A percentile compares a stretch with the other conserved stretches of the same genome.
phyloP scores from a whole-genome alignment of 83 land plant species.

The Isoetes engelmannii region DNA sequence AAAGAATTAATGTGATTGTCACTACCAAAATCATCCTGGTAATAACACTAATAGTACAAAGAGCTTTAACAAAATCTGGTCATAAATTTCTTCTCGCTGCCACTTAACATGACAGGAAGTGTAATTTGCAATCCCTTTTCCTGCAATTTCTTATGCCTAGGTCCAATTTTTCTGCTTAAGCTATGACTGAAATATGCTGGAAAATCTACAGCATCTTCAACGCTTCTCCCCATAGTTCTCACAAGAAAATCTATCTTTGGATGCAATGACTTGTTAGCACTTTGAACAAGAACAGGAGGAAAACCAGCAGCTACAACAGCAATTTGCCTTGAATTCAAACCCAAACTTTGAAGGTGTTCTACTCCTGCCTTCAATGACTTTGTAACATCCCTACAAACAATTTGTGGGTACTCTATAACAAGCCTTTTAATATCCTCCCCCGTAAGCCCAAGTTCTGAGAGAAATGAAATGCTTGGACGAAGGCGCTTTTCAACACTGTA shows the following conservation, averaged over 20 bases:
- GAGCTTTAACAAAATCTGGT: neutral
- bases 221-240: slow-evolving; percentile 55
- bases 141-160: slow-evolving; percentile 51
- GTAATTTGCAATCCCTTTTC: slow-evolving; percentile 41
- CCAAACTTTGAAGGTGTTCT: slow-evolving; percentile 35
- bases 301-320: slow-evolving; percentile 52
- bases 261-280: slow-evolving; percentile 71
- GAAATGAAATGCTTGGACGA: slow-evolving; percentile 51
- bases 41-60: no score
- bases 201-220: slow-evolving; percentile 58
- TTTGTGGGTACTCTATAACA: slow-evolving; percentile 54
- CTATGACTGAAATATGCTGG: slow-evolving; percentile 75
- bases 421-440: slow-evolving; percentile 48
- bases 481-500: slow-evolving; percentile 84
- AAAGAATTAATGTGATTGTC: no score
- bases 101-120: slow-evolving; percentile 62
- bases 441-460: slow-evolving; percentile 48
- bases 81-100: slow-evolving; percentile 60
- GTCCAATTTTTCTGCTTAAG: slow-evolving; percentile 57
- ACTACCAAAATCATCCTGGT: no score
- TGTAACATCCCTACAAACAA: slow-evolving; percentile 66
- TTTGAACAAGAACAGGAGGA: slow-evolving; percentile 69
- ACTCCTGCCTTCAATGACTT: slow-evolving; percentile 50
- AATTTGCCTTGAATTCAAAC: slow-evolving; percentile 49
- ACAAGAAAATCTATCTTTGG: slow-evolving; percentile 73